Percentiles rank a stretch among this genome's conserved stretches.
These are phyloP conservation scores for Capillidium heterosporum DNA, from an alignment of 371 early-diverging fungal genomes.

Conservation along the genomic window DNA sequence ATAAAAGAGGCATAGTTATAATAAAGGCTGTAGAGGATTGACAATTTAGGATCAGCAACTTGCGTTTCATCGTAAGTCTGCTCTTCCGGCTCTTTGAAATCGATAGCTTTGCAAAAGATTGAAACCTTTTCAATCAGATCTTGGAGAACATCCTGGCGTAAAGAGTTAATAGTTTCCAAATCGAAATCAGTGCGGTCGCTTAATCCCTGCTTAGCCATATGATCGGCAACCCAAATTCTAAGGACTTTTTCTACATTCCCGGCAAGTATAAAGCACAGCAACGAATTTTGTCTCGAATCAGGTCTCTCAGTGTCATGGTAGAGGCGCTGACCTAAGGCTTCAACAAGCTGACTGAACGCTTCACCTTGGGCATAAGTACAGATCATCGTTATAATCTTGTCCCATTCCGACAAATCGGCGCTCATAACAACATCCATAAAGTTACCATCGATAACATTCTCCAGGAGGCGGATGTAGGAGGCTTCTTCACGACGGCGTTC, in stretches of 20 bases:
- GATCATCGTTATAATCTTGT: slow-evolving; percentile 70
- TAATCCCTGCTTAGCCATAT: slow-evolving; percentile 7
- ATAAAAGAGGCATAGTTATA: slow-evolving; percentile 69
- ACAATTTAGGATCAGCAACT: slow-evolving; percentile 10
- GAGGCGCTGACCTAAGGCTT: slow-evolving; percentile 46
- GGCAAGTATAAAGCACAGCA: slow-evolving; percentile 75
- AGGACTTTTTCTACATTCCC: slow-evolving; percentile 76
- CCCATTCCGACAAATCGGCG: slow-evolving; percentile 72
- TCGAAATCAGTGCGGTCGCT: not conserved
- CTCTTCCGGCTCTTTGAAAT: slow-evolving; percentile 43
- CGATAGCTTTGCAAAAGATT: slow-evolving; percentile 76
- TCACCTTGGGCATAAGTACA: slow-evolving; percentile 77
- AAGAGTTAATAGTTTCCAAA: slow-evolving; percentile 17
- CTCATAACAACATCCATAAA: slow-evolving; percentile 61
- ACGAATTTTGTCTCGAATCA: slow-evolving; percentile 34
- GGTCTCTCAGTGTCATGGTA: slow-evolving; percentile 5
- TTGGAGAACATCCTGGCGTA: slow-evolving; percentile 40
- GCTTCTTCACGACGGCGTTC: slow-evolving; percentile 34
- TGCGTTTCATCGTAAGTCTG: slow-evolving; percentile 17
- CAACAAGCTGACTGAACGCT: slow-evolving; percentile 48
- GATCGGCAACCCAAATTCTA: slow-evolving; percentile 58
- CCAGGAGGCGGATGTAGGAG: slow-evolving; percentile 64
- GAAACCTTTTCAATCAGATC: slow-evolving; percentile 75
- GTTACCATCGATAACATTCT: slow-evolving; percentile 62
- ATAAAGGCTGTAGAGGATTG: slow-evolving; percentile 64